Evolutionary conservation across 306 rosid genomes (phyloP), one percentile per base, ranked within the genome.

Genomic region (Inga laurina): DNA sequence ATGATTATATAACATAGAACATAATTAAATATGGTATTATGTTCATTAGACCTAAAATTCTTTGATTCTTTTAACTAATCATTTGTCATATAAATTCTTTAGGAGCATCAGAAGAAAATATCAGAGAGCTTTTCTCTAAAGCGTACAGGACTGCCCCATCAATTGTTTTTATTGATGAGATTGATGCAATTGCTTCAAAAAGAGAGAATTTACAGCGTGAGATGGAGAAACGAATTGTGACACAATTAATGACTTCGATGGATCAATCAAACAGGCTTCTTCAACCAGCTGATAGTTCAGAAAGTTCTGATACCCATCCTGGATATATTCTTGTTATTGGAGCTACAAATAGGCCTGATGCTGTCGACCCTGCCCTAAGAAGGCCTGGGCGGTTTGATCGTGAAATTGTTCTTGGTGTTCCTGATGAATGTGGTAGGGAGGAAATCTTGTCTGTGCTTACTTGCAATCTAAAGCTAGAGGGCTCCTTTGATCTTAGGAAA

Each of bases 291-390:
- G 87, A 83, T 74, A 73, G 56, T 35, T 79, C 82, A 2, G 85
- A 85, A 79, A 66, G 70, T 81, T 85, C 94, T 43, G 86, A 85
- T 66, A 78, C 78, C 75, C 65, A 12, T 22, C 92, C 89, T 67
- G 89, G 92, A 27, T 88, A 89, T 91, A 97, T 95, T 74, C 94
- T 94, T 85, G 98, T 94, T 19, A 94, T 94, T 84, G 98, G 94
- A 51, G 98, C 98, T 37, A 95, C 98, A 18, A 95, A 95, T 84
- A 95, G 98, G 82, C 98, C 98, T 6, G 98, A 95, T 87, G 94
- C 95, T 18, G 82, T 91, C 57, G 95, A 91, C 82, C 76, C 90
- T 76, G 92, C 93, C 22, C 74, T 95, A 4, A 89, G 98, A 88
- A 92, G 98, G 85, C 97, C 96, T 8, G 98, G 98, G 19, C 86